Base-by-base conservation (phyloP, 2,329 filamentous ascomycete species). In the Colletotrichum godetiae region DNA sequence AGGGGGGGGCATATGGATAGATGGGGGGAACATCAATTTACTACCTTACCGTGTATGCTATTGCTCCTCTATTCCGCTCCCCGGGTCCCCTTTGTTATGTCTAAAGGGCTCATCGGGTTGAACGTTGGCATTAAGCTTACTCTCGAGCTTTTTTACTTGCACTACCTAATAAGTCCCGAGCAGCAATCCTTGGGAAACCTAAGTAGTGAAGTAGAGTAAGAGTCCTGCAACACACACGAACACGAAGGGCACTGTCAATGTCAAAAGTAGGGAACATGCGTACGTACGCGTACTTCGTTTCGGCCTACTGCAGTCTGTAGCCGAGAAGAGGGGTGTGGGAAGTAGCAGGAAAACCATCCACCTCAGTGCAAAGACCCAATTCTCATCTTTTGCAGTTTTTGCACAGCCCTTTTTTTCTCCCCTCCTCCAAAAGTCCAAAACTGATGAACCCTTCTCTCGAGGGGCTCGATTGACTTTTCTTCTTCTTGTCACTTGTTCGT, bases 271-370 rank as follows among this genome's bases (percentile, higher is more conserved):
- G 27, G 27, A 27, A 27, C 37, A 42, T 42, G 15, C 37, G 8
- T 33, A 62, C 33, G 58, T 68, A 72, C 64, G 69, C 69, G 65
- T 59, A 68, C 53, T n/a, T 24, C 31, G 65, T 63, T 72, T 68
- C 69, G 69, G 57, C 42, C 27, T 53, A 63, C 65, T 55, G 59
- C 66, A 72, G 69, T 58, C 58, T 27, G 27, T 4, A 27, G 27
- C 27, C 27, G 27, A 2, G 27, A 4, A 63, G 59, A 49, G 49
- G 22, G 37, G 37, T 42, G 37, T 19, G 37, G 37, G 31, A 24
- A 33, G 31, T 3, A 52, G 19, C 31, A 31, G 29, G 10, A 19
- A 12, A 33, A 35, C 5, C 37, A 27, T 4, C 27, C 4, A 27
- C 27, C 27, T 27, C 27, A 35, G 19, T 13, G 35, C 55, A 49